Percentiles rank a stretch among this genome's conserved stretches.
Conservation (phyloP, 164 flowering plant genomes). For the Magnolia changhungtana region DNA sequence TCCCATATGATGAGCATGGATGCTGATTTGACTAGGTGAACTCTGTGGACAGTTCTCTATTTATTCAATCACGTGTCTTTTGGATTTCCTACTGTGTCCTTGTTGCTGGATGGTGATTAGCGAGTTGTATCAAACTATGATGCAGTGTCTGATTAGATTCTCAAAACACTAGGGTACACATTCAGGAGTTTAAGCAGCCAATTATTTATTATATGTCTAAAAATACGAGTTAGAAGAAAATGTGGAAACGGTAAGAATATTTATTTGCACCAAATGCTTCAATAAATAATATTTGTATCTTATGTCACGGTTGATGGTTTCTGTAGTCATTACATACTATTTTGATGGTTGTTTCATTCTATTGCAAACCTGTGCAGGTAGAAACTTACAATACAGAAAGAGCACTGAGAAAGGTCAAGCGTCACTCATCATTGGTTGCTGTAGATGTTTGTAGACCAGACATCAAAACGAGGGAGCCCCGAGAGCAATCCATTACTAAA, state of each 20-base stretch:
- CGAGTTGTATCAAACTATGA: too few relatives aligned
- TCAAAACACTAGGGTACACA: too few relatives aligned
- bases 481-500: conserved; percentile 11
- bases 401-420: conserved; percentile 68
- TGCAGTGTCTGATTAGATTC: too few relatives aligned
- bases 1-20: neutral
- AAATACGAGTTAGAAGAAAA: too few relatives aligned
- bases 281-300: too few relatives aligned
- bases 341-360: neutral
- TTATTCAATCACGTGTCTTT: neutral
- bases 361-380: conserved; percentile 46
- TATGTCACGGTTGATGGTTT: neutral
- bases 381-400: conserved; percentile 67
- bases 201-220: too few relatives aligned
- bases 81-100: neutral
- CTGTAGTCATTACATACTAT: neutral
- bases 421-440: conserved; percentile 48
- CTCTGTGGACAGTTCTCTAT: neutral
- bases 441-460: conserved; percentile 34
- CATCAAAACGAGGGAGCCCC: conserved; percentile 18
- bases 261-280: too few relatives aligned
- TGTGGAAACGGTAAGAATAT: neutral
- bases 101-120: too few relatives aligned
- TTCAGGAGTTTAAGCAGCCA: neutral
- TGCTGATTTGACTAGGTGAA: neutral